These are phyloP conservation scores for Starmerella geochares DNA, from an alignment of 805 yeast species.

Conservation along the genomic window DNA sequence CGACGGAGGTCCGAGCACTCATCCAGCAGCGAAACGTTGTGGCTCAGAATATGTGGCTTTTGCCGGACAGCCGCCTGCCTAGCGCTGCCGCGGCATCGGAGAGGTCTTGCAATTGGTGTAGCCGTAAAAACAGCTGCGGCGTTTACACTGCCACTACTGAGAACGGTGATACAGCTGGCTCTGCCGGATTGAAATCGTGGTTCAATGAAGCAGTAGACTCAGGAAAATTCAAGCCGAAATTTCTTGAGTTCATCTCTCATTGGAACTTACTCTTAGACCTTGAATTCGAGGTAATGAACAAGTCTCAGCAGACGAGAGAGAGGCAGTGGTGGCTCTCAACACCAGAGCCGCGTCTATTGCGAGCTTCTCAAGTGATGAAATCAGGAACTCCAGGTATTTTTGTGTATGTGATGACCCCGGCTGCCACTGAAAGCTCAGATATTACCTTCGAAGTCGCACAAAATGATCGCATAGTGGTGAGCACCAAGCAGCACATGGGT, in stretches of 20 bases:
- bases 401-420: not conserved
- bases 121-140: constrained; percentile 25
- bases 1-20: constrained; percentile 53
- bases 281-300: constrained; percentile 62
- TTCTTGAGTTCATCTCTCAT: constrained; percentile 49
- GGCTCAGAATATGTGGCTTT: constrained; percentile 43
- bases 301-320: constrained; percentile 41
- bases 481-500: constrained; percentile 23
- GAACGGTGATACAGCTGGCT: constrained; percentile 10
- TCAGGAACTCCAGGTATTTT: not conserved
- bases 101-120: constrained; percentile 28
- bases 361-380: not conserved
- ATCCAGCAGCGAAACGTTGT: constrained; percentile 63
- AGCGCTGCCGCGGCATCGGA: constrained; percentile 29
- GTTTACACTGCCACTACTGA: constrained; percentile 23
- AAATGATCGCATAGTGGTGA: constrained; percentile 13
- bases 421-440: not conserved
- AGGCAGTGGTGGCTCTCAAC: constrained; percentile 31
- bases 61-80: constrained; percentile 14
- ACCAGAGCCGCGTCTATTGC: constrained; percentile 6
- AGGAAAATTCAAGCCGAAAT: constrained; percentile 29
- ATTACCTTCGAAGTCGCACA: not conserved
- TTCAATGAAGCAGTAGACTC: constrained; percentile 7
- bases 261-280: constrained; percentile 67
- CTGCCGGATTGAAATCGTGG: constrained; percentile 2